phyloP scores from a whole-genome alignment of 139 green algal species.

The Haematococcus sp. region DNA sequence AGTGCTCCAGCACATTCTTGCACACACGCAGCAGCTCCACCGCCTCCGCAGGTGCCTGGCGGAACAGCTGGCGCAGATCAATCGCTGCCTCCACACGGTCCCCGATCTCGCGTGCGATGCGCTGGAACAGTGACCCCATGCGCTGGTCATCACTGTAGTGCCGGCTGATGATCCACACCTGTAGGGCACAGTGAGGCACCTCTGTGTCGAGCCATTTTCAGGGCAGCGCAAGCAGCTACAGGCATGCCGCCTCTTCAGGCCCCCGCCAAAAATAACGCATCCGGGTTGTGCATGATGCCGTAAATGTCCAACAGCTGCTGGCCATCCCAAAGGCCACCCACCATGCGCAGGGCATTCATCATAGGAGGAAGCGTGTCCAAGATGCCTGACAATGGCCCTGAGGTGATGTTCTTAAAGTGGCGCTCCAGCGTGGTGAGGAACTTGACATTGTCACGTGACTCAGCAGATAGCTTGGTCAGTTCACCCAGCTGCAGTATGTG shows the following conservation, averaged over 20 bases:
- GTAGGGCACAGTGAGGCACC: neutral
- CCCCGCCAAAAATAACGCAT: no score
- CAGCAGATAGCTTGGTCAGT: slow-evolving; percentile 70
- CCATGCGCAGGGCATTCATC: slow-evolving; percentile 90
- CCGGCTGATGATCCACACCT: slow-evolving; percentile 86
- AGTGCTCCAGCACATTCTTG: slow-evolving; percentile 68
- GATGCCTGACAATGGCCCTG: slow-evolving; percentile 59
- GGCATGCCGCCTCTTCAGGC: no score
- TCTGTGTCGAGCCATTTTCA: no score
- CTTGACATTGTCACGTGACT: slow-evolving; percentile 91
- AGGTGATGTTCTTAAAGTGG: slow-evolving; percentile 80
- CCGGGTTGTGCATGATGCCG: no score
- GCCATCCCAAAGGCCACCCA: no score
- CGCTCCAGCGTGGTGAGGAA: slow-evolving; percentile 90
- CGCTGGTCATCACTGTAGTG: slow-evolving; percentile 83
- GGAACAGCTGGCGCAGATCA: slow-evolving; percentile 68
- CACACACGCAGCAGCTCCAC: slow-evolving; percentile 54
- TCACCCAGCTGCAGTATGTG: slow-evolving; percentile 49
- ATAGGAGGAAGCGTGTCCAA: slow-evolving; percentile 79
- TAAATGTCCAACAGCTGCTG: no score
- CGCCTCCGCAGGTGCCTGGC: slow-evolving; percentile 48
- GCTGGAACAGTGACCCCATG: slow-evolving; percentile 87
- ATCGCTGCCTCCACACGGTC: slow-evolving; percentile 69
- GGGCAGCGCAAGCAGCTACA: no score
- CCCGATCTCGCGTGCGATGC: slow-evolving; percentile 74